These are phyloP conservation scores for Leishmania tarentolae DNA, from an alignment of 208 protist species.

Conservation along the genomic window DNA sequence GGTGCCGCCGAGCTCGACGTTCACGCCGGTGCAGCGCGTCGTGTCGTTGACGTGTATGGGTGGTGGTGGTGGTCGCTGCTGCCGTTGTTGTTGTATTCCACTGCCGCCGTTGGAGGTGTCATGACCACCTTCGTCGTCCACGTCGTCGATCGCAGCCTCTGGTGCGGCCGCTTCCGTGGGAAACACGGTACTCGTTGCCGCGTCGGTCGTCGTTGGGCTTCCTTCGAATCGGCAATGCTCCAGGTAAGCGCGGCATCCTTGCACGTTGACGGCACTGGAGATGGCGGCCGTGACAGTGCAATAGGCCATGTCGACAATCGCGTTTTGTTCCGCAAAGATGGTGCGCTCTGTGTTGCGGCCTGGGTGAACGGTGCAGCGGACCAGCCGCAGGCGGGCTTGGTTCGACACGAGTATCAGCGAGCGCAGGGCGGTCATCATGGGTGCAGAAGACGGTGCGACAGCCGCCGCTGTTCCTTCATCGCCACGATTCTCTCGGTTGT, in stretches of 20 bases:
- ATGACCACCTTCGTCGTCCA: background rate
- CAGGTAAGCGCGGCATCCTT: slow-evolving; percentile 63
- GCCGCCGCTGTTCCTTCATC: background rate
- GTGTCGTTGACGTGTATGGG: slow-evolving; percentile 29
- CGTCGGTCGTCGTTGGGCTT: background rate
- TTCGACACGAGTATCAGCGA: slow-evolving; percentile 73
- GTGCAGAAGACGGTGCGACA: background rate
- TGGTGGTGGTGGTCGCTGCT: background rate
- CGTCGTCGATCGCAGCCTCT: background rate
- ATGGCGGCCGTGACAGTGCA: slow-evolving; percentile 53
- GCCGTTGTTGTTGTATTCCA: background rate
- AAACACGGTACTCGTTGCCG: background rate
- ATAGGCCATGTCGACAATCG: slow-evolving; percentile 53
- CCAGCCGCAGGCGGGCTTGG: slow-evolving; percentile 47
- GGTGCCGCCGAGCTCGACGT: slow-evolving; percentile 72
- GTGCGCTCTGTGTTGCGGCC: slow-evolving; percentile 49
- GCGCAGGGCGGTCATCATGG: slow-evolving; percentile 36
- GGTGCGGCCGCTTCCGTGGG: background rate
- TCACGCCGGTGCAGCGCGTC: slow-evolving; percentile 54
- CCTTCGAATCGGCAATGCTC: slow-evolving; percentile 48
- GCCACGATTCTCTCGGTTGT: background rate
- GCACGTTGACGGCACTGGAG: slow-evolving; percentile 58
- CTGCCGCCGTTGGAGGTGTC: background rate
- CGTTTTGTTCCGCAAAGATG: slow-evolving; percentile 77
- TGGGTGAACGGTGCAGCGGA: slow-evolving; percentile 34